Percentiles rank a stretch among this genome's conserved stretches.
These are phyloP conservation scores for Paecilomyces dactylethromorphus DNA, from an alignment of 2,329 filamentous ascomycete genomes.

Conservation along the genomic window DNA sequence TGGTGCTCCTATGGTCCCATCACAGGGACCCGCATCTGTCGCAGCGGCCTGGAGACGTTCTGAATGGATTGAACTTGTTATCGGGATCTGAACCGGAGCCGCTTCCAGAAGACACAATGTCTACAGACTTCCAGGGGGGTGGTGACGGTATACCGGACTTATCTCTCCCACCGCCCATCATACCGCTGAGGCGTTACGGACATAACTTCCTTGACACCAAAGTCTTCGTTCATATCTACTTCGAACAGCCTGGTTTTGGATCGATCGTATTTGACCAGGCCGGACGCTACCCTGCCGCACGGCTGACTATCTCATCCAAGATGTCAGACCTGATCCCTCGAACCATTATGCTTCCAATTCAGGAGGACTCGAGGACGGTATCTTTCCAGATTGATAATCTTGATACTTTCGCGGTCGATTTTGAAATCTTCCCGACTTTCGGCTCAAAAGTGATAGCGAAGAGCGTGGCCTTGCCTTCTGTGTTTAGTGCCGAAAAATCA, in stretches of 20 bases:
- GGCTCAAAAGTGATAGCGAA: slow-evolving; percentile 96
- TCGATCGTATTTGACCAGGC: slow-evolving; percentile 95
- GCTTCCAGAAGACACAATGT: slow-evolving; percentile 28
- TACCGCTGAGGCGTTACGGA: slow-evolving; percentile 86
- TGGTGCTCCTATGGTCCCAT: slow-evolving; percentile 65
- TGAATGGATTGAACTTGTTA: slow-evolving; percentile 20
- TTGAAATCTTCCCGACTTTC: slow-evolving; percentile 96
- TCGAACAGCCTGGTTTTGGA: slow-evolving; percentile 61
- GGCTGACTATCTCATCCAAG: slow-evolving; percentile 94
- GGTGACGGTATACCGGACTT: slow-evolving; percentile 86
- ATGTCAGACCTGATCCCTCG: slow-evolving; percentile 92
- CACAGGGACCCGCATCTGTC: slow-evolving; percentile 14
- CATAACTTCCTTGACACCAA: slow-evolving; percentile 99
- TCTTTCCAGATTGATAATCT: slow-evolving; percentile 95
- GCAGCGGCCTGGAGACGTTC: slow-evolving; percentile 25
- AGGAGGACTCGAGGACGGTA: slow-evolving; percentile 88
- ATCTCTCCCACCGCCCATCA: slow-evolving; percentile 89
- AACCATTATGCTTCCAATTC: slow-evolving; percentile 90
- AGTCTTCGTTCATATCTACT: slow-evolving; percentile 87
- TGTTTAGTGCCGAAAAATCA: slow-evolving; percentile 69
- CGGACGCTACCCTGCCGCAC: slow-evolving; percentile 89
- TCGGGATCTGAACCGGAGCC: slow-evolving; percentile 18
- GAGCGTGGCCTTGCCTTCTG: slow-evolving; percentile 81
- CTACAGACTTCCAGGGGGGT: slow-evolving; percentile 61
- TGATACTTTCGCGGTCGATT: slow-evolving; percentile 88